Base-by-base conservation (phyloP, 441 rosid species). In the Jatropha podagrica region DNA sequence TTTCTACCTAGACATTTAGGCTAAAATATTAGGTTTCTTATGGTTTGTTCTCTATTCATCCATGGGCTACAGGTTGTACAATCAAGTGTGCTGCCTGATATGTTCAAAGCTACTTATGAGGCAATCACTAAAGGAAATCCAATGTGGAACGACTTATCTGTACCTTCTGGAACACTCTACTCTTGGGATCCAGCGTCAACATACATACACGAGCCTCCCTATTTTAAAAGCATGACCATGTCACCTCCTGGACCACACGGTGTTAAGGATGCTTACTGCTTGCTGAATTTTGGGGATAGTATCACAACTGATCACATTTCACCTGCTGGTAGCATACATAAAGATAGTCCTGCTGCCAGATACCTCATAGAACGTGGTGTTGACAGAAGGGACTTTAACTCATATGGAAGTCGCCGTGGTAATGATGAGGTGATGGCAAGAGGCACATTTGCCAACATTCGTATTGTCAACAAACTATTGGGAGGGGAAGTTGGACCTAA, bases 271-370 rank as follows among this genome's bases (percentile, higher is more conserved):
- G 97, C 94, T 14, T 87, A 88, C 86, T 94, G 98, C 86, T 78
- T 94, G 68, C 93, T 94, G 56, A 91, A 90, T 77, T 87, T 92
- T 41, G 98, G 98, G 72, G 97, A 92, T 75, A 95, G 97, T 83
- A 95, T 92, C 23, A 95, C 98, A 44, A 92, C 98, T 56, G 98
- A 95, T 84, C 97, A 92, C 84, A 92, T 92, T 81, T 95, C 97
- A 63, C 97, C 97, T 42, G 97, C 98, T 78, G 97, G 98, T 68
- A 95, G 96, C 84, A 95, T 92, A 82, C 96, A 92, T 82, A 92
- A 83, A 79, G 97, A 92, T 76, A 92, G 96, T 77, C 93, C 97
- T 1, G 97, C 98, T 40, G 98, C 98, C 38, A 91, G 86, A 81
- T 95, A 83, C 79, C 94, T 94, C 68, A 79, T 94, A 85, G 97